These are phyloP conservation scores for Tremellales sp. DNA, from an alignment of 1,284 basidiomycete species.

Conservation along the genomic window DNA sequence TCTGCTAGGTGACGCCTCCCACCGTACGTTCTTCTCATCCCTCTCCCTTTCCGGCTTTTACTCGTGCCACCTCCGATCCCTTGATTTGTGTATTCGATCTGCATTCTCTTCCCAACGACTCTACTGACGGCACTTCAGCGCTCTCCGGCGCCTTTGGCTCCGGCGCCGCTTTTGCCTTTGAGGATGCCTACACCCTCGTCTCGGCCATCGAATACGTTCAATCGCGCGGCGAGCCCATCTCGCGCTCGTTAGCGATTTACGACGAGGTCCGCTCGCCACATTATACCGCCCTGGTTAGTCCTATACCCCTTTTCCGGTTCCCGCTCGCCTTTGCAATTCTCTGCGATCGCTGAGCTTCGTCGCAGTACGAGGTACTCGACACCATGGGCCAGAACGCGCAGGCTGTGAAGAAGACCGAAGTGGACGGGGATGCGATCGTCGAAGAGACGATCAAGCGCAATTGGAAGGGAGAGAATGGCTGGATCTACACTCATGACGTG, in stretches of 20 bases:
- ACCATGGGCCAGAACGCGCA: conserved; percentile 11
- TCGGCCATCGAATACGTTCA: conserved; percentile 13
- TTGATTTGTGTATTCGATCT: no score
- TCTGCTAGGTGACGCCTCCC: conserved; percentile 30
- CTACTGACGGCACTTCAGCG: conserved; percentile 9
- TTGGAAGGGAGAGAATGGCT: conserved; percentile 11
- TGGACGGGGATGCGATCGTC: conserved; percentile 17
- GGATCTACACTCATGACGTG: conserved; percentile 30
- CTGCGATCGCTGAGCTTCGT: background rate
- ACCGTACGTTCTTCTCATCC: conserved; percentile 17
- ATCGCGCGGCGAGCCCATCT: background rate
- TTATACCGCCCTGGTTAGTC: conserved; percentile 21
- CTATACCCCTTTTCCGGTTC: background rate
- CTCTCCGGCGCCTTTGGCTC: conserved; percentile 28
- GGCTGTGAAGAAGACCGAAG: conserved; percentile 6
- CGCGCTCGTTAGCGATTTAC: conserved; percentile 17
- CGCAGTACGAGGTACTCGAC: conserved; percentile 19
- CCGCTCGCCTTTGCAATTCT: background rate
- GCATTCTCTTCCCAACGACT: background rate
- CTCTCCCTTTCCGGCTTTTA: background rate
- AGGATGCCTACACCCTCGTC: conserved; percentile 26
- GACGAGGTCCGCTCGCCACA: conserved; percentile 25
- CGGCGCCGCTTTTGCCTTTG: conserved; percentile 31
- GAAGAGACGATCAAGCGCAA: conserved; percentile 17
- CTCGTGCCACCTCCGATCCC: no score